phyloP scores from a whole-genome alignment of 495 filamentous ascomycete species.

The Aspergillus mulundensis region DNA sequence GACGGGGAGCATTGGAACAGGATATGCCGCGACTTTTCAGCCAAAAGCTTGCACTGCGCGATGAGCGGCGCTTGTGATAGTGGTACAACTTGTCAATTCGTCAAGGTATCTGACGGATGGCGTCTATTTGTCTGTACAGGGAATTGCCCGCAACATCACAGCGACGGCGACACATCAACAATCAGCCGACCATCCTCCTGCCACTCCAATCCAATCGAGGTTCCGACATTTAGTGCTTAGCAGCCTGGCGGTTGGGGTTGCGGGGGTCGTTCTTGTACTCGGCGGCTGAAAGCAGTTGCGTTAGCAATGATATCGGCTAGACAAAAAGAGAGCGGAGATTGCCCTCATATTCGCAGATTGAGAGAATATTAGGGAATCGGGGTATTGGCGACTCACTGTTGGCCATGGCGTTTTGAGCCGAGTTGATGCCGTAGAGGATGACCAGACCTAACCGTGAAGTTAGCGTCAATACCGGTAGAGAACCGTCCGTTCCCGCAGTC shows the following conservation, averaged over 20 bases:
- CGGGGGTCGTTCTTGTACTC: constrained; percentile 96
- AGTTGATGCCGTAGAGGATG: constrained; percentile 84
- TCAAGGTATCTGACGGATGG: constrained; percentile 35
- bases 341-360: no score
- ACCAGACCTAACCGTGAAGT: constrained; percentile 57
- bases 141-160: constrained; percentile 33
- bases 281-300: constrained; percentile 53
- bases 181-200: constrained; percentile 8
- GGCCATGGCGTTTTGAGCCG: constrained; percentile 63
- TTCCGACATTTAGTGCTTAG: constrained; percentile 33
- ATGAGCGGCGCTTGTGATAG: no score
- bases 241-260: constrained; percentile 69
- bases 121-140: constrained; percentile 47
- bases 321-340: neutral
- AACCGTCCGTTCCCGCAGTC: neutral
- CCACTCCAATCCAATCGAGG: constrained; percentile 5
- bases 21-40: no score
- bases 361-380: no score
- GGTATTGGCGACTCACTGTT: constrained; percentile 66
- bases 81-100: constrained; percentile 46
- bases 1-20: no score
- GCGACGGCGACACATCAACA: constrained; percentile 23
- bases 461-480: constrained; percentile 14
- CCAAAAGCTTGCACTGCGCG: no score
- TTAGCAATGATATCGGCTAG: constrained; percentile 18